Evolutionary conservation across 306 rosid species (phyloP), one percentile per base, ranked within the genome.

Genomic region (Astragalus membranaceus): DNA sequence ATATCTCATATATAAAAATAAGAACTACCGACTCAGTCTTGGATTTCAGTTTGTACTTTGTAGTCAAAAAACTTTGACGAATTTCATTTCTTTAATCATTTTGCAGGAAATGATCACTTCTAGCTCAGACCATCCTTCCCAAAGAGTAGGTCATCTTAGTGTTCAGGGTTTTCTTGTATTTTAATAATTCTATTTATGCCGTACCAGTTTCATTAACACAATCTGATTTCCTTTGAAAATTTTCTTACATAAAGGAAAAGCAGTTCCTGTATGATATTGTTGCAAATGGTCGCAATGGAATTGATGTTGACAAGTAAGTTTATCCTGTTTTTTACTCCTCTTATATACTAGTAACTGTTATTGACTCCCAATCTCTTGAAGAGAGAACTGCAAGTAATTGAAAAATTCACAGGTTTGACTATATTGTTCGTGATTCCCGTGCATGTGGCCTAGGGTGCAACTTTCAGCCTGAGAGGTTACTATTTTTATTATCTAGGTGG

Each of bases 271-370:
- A 86, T 82, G 96, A 92, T 63, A 89, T 92, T 68, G 98, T 92
- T 78, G 98, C 98, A 81, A 92, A 92, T 79, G 95, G 96, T 54
- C 90, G 95, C 72, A 92, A 85, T 82, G 98, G 96, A 78, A 82
- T 92, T 60, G 98, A 92, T 85, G 95, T 92, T 67, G 98, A 92
- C 84, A 92, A 92, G 98, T 92, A 75, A 78, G 86, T 32, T 39
- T 7, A 39, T 43, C 35, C 59, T 55, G 73, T 10, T 16, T 14
- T 64, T 58, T 10, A 2, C 74, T 61, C 9, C 35, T 42, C 29
- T 44, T 26, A 3, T 26, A 26, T 3, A 26, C 8, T 29, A 30
- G 46, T 73, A 44, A 15, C 51, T 62, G 8, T 47, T n/a, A 59
- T 57, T 71, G 36, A 47, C 64, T 11, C 26, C 15, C 67, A n/a